Conservation (phyloP, 2,329 filamentous ascomycete species). For the Parastagonospora nodorum region DNA sequence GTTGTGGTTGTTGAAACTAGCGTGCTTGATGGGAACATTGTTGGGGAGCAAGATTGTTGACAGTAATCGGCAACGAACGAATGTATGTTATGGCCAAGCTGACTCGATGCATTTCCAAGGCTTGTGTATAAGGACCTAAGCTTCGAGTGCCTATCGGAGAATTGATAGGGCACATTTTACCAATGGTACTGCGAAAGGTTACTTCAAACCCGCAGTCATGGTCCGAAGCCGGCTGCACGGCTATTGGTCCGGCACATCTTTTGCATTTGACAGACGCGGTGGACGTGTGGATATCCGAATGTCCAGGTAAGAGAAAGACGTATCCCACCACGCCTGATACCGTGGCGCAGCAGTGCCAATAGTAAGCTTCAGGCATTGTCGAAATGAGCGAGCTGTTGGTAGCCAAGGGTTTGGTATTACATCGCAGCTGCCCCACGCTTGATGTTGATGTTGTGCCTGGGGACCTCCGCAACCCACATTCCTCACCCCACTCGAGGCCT, state of each 20-base stretch:
- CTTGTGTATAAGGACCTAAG: constrained; percentile 3
- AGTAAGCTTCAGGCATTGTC: neutral
- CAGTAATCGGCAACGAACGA: neutral
- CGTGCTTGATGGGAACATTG: neutral
- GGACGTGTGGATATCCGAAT: neutral
- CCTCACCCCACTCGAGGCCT: neutral
- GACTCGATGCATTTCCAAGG: constrained; percentile 14
- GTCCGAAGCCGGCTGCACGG: constrained; percentile 33
- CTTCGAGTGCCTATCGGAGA: constrained; percentile 4
- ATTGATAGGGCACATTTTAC: constrained; percentile 21
- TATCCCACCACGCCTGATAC: constrained; percentile 11
- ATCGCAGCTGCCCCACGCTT: constrained; percentile 27
- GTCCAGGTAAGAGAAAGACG: neutral
- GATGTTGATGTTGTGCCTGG: constrained; percentile 6
- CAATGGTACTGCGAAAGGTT: constrained; percentile 16
- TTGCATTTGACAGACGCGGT: constrained; percentile 5
- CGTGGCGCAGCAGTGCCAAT: neutral
- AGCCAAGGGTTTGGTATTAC: constrained; percentile 8
- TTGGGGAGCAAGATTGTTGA: neutral
- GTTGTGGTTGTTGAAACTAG: neutral
- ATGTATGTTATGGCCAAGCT: constrained; percentile 9
- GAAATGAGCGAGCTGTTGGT: constrained; percentile 8
- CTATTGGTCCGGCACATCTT: constrained; percentile 24
- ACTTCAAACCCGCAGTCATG: constrained; percentile 30
- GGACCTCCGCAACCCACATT: constrained; percentile 19